These are phyloP conservation scores for Asclepias syriaca DNA, from an alignment of 257 asterid genomes.

Conservation along the genomic window DNA sequence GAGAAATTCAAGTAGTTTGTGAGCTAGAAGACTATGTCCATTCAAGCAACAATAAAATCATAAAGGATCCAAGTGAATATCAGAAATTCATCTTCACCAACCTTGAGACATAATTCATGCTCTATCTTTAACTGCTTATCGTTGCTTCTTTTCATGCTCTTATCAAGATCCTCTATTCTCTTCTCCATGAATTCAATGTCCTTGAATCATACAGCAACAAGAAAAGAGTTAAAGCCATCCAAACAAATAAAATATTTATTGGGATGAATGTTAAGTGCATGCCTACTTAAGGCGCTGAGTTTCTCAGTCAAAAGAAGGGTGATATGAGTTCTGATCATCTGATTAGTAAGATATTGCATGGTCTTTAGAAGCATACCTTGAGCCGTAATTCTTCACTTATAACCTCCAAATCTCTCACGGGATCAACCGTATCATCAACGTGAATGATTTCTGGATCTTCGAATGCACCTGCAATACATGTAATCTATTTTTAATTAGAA, in stretches of 20 bases:
- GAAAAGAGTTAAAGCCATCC: slow-evolving; percentile 18
- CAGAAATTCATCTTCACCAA: slow-evolving; percentile 23
- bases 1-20: neutral
- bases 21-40: neutral
- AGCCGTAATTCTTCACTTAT: slow-evolving; percentile 82
- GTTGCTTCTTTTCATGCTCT: slow-evolving; percentile 99
- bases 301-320: neutral
- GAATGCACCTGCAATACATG: slow-evolving; percentile 63
- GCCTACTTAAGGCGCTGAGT: neutral
- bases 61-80: neutral
- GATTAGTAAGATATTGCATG: neutral
- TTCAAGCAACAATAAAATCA: neutral
- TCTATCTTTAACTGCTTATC: slow-evolving; percentile 93
- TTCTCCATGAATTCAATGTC: slow-evolving; percentile 86
- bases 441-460: slow-evolving; percentile 96
- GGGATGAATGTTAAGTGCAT: neutral
- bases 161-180: slow-evolving; percentile 89
- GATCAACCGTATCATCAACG: slow-evolving; percentile 91
- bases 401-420: slow-evolving; percentile 90
- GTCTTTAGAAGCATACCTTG: slow-evolving; percentile 46
- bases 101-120: slow-evolving; percentile 81
- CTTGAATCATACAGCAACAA: slow-evolving; percentile 32
- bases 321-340: neutral
- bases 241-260: neutral
- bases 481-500: neutral